Evolutionary conservation across 768 basidiomycete genomes (phyloP).

Genomic region (Glaciozyma antarctica): DNA sequence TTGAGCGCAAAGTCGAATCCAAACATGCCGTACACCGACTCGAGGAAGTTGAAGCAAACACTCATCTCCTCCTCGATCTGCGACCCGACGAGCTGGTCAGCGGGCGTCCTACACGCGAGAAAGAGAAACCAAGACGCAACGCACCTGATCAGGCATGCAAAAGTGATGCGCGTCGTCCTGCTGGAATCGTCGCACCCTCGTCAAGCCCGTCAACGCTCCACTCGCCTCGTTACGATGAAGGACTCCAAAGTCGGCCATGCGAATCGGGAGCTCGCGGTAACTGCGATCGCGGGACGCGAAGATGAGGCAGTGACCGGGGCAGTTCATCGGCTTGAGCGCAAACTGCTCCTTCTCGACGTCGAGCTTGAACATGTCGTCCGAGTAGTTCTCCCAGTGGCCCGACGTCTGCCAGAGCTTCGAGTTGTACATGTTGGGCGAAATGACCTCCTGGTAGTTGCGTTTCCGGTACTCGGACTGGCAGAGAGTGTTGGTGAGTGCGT

Average conservation of each 20-base stretch:
- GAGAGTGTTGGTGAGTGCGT: not conserved
- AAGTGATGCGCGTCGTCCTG: slow-evolving; percentile 99
- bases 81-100: not conserved
- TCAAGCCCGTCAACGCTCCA: slow-evolving; percentile 84
- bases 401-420: slow-evolving; percentile 95
- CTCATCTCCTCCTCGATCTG: slow-evolving; percentile 81
- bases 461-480: slow-evolving; percentile 78
- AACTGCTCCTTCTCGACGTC: slow-evolving; percentile 93
- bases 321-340: slow-evolving; percentile 92
- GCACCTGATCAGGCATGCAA: slow-evolving; percentile 82
- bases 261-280: slow-evolving; percentile 89
- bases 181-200: slow-evolving; percentile 84
- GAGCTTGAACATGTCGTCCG: slow-evolving; percentile 93
- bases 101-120: not conserved
- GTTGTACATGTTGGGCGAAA: slow-evolving; percentile 96
- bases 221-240: slow-evolving; percentile 93
- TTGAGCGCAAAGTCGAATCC: slow-evolving; percentile 91
- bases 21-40: slow-evolving; percentile 83
- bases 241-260: slow-evolving; percentile 98
- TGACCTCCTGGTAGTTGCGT: slow-evolving; percentile 94
- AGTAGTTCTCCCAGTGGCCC: slow-evolving; percentile 96
- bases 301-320: slow-evolving; percentile 87
- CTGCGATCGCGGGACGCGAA: slow-evolving; percentile 88
- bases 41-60: slow-evolving; percentile 85
- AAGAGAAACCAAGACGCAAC: not conserved